Conservation (phyloP, 257 asterid species). For the Solanum rostratum region DNA sequence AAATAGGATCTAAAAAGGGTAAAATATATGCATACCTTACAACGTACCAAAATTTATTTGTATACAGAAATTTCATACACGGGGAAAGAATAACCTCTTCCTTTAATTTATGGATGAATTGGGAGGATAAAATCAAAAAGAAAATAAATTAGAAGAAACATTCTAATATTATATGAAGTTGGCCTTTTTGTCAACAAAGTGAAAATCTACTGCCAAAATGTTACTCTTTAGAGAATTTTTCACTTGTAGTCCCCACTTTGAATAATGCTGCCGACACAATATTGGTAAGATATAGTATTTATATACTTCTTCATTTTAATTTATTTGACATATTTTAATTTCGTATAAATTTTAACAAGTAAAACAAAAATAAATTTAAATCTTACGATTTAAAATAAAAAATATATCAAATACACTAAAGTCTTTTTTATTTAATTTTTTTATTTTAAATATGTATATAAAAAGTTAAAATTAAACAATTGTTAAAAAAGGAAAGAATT, state of each 20-base stretch:
- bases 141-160: background rate
- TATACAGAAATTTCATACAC: no score
- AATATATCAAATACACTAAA: fast-evolving
- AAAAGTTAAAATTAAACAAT: no score
- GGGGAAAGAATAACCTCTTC: background rate
- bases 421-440: no score
- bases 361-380: no score
- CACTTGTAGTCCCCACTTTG: background rate
- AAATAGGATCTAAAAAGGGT: no score
- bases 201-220: background rate
- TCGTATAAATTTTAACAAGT: fast-evolving
- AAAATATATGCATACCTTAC: no score
- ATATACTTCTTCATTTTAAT: no score
- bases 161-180: background rate
- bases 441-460: no score
- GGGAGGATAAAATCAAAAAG: background rate
- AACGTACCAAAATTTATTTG: no score
- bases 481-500: no score
- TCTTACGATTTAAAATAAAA: no score
- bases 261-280: background rate
- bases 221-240: background rate
- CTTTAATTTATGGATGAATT: background rate
- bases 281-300: background rate
- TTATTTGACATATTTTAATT: no score
- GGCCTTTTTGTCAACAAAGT: background rate